Percentiles rank a stretch among this genome's conserved stretches.
Evolutionary conservation across 805 yeast genomes (phyloP).

Genomic region (Nakazawaea populi): DNA sequence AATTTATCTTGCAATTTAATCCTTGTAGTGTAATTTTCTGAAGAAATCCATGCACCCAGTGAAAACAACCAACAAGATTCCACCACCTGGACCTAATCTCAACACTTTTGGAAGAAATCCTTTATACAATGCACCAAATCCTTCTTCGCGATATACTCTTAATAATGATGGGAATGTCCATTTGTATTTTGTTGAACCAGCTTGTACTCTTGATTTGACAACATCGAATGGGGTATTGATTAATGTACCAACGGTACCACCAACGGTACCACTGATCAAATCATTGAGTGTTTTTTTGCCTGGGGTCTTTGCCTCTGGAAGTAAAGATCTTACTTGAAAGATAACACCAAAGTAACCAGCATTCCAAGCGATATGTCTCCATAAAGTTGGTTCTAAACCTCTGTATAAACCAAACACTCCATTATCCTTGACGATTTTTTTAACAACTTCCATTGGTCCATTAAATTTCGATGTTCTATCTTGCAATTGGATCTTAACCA

Average conservation of each 20-base stretch:
- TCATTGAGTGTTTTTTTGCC: constrained; percentile 81
- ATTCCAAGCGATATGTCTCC: constrained; percentile 97
- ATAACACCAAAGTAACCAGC: constrained; percentile 97
- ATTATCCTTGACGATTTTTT: constrained; percentile 62
- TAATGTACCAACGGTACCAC: constrained; percentile 96
- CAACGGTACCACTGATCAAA: constrained; percentile 87
- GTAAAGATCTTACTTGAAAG: constrained; percentile 71
- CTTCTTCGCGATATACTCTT: constrained; percentile 83
- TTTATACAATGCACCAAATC: constrained; percentile 84
- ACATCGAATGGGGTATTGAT: constrained; percentile 97
- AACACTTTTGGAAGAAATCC: constrained; percentile 96
- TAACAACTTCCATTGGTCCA: constrained; percentile 79
- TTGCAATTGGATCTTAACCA: constrained; percentile 91
- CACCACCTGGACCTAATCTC: constrained; percentile 99
- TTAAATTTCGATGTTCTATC: constrained; percentile 77
- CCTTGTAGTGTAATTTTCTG: constrained; percentile 44
- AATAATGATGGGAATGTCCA: constrained; percentile 85
- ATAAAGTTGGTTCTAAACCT: constrained; percentile 93
- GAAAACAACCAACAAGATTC: constrained; percentile 94
- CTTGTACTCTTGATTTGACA: constrained; percentile 95
- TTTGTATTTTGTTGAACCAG: constrained; percentile 79
- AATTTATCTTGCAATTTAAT: constrained; percentile 4
- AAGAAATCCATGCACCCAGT: constrained; percentile 93
- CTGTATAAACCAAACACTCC: constrained; percentile 84
- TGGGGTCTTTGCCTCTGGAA: constrained; percentile 72